Evolutionary conservation across 78 protist genomes (phyloP).

Genomic region (Cavenderia fasciculata): DNA sequence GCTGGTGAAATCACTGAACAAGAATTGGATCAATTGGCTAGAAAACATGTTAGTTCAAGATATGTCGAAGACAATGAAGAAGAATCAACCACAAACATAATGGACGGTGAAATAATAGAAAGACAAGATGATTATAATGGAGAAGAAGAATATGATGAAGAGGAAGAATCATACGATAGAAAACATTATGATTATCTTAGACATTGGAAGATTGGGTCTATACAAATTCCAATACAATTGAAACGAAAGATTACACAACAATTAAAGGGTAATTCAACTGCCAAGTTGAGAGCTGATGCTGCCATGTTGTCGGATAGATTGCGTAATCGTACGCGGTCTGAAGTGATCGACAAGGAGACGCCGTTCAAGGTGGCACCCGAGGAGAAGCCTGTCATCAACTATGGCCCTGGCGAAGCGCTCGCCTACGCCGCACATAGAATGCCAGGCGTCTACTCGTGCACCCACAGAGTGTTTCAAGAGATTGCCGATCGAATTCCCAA

Average conservation of each 20-base stretch:
- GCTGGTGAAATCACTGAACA: constrained; percentile 63
- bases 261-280: constrained; percentile 35
- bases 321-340: constrained; percentile 42
- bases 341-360: background rate
- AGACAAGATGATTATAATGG: background rate
- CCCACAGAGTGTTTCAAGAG: constrained; percentile 76
- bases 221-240: constrained; percentile 28
- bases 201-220: constrained; percentile 73
- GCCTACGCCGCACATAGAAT: constrained; percentile 80
- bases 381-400: constrained; percentile 60
- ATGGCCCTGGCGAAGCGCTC: constrained; percentile 59
- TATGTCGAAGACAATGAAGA: constrained; percentile 7
- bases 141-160: background rate
- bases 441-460: constrained; percentile 84
- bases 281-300: constrained; percentile 16
- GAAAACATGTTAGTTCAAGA: too few relatives aligned
- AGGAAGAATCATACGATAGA: background rate
- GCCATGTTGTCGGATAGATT: constrained; percentile 13
- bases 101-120: background rate
- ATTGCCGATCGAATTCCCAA: constrained; percentile 56
- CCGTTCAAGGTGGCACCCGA: constrained; percentile 13
- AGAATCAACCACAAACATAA: background rate
- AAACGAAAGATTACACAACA: constrained; percentile 34
- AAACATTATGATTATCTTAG: constrained; percentile 13
- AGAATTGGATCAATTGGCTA: constrained; percentile 38